A percentile compares a stretch with the other conserved stretches of the same genome.
phyloP scores from a whole-genome alignment of 1,139 yeast genomes.

The Yamadazyma trypodendri region DNA sequence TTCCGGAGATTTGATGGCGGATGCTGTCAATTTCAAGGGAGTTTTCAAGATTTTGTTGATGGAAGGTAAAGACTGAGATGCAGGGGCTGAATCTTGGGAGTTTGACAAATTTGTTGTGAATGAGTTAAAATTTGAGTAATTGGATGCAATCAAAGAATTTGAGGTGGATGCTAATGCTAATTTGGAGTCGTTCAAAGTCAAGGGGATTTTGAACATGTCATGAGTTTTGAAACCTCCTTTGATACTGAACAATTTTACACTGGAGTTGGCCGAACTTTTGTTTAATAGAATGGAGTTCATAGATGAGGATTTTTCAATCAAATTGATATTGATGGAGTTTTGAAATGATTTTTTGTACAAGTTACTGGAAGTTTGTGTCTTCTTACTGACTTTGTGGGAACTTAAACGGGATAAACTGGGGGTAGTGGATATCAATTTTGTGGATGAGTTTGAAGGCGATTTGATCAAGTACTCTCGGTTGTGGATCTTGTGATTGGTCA shows the following conservation, averaged over 20 bases:
- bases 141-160: conserved; percentile 3
- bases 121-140: conserved; percentile 2
- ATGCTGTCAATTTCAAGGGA: conserved; percentile 36
- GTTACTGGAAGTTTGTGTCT: background rate
- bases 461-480: conserved; percentile 10
- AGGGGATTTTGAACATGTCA: conserved; percentile 15
- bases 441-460: conserved; percentile 16
- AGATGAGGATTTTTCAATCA: conserved; percentile 12
- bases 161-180: conserved; percentile 11
- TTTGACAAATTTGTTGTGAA: conserved; percentile 5
- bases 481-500: conserved; percentile 4
- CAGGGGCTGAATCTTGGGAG: background rate
- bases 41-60: conserved; percentile 47
- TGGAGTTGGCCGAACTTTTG: conserved; percentile 8
- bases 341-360: conserved; percentile 9
- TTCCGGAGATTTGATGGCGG: conserved; percentile 21
- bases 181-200: conserved; percentile 11
- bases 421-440: conserved; percentile 12
- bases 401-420: background rate
- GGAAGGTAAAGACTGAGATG: conserved; percentile 29
- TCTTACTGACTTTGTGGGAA: conserved; percentile 1
- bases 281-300: conserved; percentile 17
- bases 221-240: conserved; percentile 31
- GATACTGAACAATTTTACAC: conserved; percentile 33
- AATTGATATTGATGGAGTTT: conserved; percentile 15